Evolutionary conservation across 2,329 filamentous ascomycete species (phyloP).

Genomic region (Neofusicoccum cordaticola): DNA sequence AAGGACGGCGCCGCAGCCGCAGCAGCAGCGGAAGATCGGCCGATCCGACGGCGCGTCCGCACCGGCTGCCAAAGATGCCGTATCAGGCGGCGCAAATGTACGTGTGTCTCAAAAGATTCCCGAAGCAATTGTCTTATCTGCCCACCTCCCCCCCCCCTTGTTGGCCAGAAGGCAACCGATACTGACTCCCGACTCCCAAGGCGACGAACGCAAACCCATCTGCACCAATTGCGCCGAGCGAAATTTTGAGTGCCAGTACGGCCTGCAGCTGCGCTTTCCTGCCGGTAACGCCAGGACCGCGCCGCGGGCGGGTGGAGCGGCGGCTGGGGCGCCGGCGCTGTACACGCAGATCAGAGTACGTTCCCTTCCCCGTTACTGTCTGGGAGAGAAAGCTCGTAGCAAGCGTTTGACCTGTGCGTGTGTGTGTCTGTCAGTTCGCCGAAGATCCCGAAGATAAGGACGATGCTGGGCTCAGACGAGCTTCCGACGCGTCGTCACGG

Average conservation of each 20-base stretch:
- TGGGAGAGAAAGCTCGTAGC: background rate
- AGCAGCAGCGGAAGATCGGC: background rate
- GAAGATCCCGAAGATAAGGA: conserved; percentile 21
- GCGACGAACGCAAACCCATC: conserved; percentile 51
- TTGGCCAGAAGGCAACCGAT: too few relatives aligned
- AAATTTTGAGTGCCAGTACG: conserved; percentile 50
- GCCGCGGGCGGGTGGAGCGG: conserved; percentile 17
- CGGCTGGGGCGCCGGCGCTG: background rate
- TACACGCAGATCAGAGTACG: conserved; percentile 4
- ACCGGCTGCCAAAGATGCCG: conserved; percentile 52
- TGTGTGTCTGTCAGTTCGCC: background rate
- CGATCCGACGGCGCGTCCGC: conserved; percentile 6
- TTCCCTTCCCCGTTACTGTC: too few relatives aligned
- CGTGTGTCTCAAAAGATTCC: conserved; percentile 19
- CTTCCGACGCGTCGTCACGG: background rate
- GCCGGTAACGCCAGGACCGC: conserved; percentile 49
- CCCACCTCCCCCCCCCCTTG: too few relatives aligned
- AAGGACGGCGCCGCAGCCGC: too few relatives aligned
- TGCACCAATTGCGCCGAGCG: conserved; percentile 50
- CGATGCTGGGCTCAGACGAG: conserved; percentile 16
- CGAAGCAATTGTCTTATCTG: too few relatives aligned
- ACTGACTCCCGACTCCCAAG: conserved; percentile 26
- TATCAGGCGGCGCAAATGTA: conserved; percentile 50
- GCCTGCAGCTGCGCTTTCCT: conserved; percentile 47
- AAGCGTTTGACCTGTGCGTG: background rate